A percentile compares a stretch with the other conserved stretches of the same genome.
These are phyloP conservation scores for Nannochloropsis salina DNA, from an alignment of 108 stramenopile species.

Conservation along the genomic window DNA sequence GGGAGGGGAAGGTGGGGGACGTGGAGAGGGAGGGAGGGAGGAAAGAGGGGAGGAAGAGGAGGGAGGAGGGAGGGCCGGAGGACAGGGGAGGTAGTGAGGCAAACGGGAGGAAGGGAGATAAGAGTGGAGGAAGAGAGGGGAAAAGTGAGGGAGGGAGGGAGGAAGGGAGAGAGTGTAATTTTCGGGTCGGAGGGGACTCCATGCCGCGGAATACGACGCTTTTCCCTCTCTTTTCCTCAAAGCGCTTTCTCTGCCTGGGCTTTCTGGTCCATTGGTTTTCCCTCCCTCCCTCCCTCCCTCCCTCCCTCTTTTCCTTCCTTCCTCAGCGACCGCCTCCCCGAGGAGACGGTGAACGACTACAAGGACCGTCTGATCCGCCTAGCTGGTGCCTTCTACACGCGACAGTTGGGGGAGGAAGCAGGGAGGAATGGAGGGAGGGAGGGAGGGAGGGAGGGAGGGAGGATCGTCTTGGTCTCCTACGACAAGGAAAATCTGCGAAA, in stretches of 20 bases:
- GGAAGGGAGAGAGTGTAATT: not conserved
- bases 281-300: not conserved
- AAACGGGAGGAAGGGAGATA: not conserved
- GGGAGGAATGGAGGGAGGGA: not conserved
- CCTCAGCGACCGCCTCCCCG: constrained; percentile 24
- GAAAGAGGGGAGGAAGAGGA: not conserved
- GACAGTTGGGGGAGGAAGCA: not conserved
- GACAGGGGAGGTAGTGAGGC: not conserved
- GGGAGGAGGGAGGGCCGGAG: not conserved
- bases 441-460: not conserved
- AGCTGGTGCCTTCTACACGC: constrained; percentile 44
- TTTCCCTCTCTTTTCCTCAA: too few species aligned
- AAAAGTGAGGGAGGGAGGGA: not conserved
- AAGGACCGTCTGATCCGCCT: constrained; percentile 59
- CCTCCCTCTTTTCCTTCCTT: not conserved
- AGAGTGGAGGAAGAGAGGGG: not conserved
- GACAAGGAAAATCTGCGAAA: constrained; percentile 45
- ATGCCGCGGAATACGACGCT: too few species aligned
- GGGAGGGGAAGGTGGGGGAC: not conserved
- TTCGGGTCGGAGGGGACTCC: too few species aligned
- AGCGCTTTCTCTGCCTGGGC: too few species aligned
- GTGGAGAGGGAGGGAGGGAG: not conserved
- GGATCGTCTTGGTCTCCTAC: constrained; percentile 53
- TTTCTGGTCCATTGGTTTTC: too few species aligned
- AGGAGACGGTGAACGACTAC: constrained; percentile 58